Evolutionary conservation across 495 filamentous ascomycete genomes (phyloP).

Genomic region (Aspergillus baeticus): DNA sequence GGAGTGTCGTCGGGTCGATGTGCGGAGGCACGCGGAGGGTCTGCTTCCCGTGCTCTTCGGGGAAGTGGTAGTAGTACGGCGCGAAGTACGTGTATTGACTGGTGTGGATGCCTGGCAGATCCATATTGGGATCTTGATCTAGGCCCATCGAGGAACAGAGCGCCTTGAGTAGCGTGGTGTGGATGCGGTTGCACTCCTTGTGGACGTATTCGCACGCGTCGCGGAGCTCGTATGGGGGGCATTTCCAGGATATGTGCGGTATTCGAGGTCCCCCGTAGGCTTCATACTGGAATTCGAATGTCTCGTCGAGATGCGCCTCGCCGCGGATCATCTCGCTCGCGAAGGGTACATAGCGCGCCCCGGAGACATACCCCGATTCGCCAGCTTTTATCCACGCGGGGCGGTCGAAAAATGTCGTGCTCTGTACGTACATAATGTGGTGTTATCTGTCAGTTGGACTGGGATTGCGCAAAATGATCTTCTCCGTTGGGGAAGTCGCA

Average conservation of each 20-base stretch:
- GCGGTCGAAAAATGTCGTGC: not conserved
- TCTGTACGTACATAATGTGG: too few species aligned
- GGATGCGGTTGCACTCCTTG: not conserved
- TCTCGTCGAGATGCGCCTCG: not conserved
- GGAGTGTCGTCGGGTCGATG: conserved; percentile 1
- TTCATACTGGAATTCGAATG: not conserved
- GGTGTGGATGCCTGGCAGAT: too few species aligned
- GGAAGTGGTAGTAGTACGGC: not conserved
- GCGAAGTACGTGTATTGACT: not conserved
- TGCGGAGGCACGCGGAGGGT: not conserved
- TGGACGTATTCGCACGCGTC: not conserved
- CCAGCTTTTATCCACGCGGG: not conserved
- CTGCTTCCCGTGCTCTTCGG: not conserved
- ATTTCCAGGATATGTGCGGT: too few species aligned
- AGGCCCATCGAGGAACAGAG: not conserved
- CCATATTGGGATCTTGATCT: not conserved
- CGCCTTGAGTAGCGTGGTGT: not conserved
- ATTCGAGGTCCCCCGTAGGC: too few species aligned
- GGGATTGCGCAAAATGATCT: too few species aligned
- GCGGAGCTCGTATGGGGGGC: too few species aligned
- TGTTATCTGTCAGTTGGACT: not conserved
- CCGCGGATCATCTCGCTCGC: not conserved
- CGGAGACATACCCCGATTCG: not conserved
- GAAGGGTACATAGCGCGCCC: not conserved
- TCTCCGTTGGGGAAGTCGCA: too few species aligned